These are phyloP conservation scores for Solanum appendiculatum DNA, from an alignment of 257 asterid genomes.

Conservation along the genomic window DNA sequence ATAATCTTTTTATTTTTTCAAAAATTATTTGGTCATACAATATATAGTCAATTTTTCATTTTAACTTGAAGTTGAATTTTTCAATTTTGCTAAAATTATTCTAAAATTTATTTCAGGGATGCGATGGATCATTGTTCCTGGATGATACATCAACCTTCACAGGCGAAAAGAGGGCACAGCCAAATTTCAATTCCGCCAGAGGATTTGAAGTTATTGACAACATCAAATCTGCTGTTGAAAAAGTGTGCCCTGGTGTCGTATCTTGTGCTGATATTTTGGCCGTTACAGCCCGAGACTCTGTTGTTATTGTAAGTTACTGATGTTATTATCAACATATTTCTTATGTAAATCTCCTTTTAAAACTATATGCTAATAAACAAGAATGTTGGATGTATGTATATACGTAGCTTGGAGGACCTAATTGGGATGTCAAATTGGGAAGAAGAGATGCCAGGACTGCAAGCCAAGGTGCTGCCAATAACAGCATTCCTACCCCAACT, in stretches of 20 bases:
- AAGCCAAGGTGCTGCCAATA: constrained; percentile 68
- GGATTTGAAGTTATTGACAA: constrained; percentile 75
- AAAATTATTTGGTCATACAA: background rate
- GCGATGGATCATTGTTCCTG: constrained; percentile 80
- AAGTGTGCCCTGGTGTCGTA: constrained; percentile 53
- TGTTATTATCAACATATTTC: background rate
- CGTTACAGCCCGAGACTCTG: constrained; percentile 73
- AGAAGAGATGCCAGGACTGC: constrained; percentile 81
- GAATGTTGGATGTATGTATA: background rate
- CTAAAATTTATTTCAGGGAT: constrained; percentile 72
- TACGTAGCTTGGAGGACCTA: constrained; percentile 68
- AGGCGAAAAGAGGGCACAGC: constrained; percentile 67
- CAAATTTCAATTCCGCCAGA: constrained; percentile 59
- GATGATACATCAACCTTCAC: constrained; percentile 73
- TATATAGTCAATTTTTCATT: background rate
- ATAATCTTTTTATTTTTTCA: background rate
- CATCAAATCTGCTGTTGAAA: constrained; percentile 71
- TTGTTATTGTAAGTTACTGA: constrained; percentile 31
- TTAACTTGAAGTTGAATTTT: background rate
- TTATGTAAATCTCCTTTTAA: background rate
- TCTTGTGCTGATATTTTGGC: constrained; percentile 83
- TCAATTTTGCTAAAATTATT: background rate
- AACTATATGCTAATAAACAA: background rate
- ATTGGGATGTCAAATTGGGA: constrained; percentile 67
- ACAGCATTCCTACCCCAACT: constrained; percentile 77